phyloP scores from a whole-genome alignment of 805 yeast genomes.

The Torulaspora franciscae region DNA sequence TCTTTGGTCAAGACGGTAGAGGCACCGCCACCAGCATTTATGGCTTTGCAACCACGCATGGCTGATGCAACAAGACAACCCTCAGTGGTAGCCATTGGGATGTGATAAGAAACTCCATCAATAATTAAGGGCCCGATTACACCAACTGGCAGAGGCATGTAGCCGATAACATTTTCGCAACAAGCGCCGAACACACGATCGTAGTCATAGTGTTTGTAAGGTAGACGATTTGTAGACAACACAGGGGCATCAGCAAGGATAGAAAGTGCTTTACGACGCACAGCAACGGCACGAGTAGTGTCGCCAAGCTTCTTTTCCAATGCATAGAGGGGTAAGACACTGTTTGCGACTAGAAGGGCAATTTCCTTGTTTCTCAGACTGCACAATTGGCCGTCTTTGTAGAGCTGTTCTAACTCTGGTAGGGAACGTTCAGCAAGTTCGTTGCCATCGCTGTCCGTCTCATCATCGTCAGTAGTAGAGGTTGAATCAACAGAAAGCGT shows the following conservation, averaged over 20 bases:
- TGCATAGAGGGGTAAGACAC: conserved; percentile 87
- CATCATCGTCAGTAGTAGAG: conserved; percentile 25
- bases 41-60: conserved; percentile 98
- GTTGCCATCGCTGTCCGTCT: conserved; percentile 37
- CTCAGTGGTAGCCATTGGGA: conserved; percentile 99
- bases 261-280: conserved; percentile 91
- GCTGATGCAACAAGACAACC: conserved; percentile 98
- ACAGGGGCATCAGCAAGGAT: conserved; percentile 76
- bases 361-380: conserved; percentile 70
- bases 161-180: conserved; percentile 98
- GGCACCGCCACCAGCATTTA: conserved; percentile 96
- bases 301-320: conserved; percentile 87
- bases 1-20: conserved; percentile 86
- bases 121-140: conserved; percentile 94
- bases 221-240: conserved; percentile 64
- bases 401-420: conserved; percentile 56
- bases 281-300: conserved; percentile 85
- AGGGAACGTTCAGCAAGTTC: conserved; percentile 43
- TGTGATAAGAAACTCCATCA: conserved; percentile 81
- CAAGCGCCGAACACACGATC: conserved; percentile 98
- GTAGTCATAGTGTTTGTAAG: conserved; percentile 80
- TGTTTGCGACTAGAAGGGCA: conserved; percentile 59
- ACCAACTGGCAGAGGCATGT: conserved; percentile 94
- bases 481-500: conserved; percentile 12
- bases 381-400: conserved; percentile 69